These are phyloP conservation scores for Lentinula detonsa DNA, from an alignment of 768 basidiomycete species.

Conservation along the genomic window DNA sequence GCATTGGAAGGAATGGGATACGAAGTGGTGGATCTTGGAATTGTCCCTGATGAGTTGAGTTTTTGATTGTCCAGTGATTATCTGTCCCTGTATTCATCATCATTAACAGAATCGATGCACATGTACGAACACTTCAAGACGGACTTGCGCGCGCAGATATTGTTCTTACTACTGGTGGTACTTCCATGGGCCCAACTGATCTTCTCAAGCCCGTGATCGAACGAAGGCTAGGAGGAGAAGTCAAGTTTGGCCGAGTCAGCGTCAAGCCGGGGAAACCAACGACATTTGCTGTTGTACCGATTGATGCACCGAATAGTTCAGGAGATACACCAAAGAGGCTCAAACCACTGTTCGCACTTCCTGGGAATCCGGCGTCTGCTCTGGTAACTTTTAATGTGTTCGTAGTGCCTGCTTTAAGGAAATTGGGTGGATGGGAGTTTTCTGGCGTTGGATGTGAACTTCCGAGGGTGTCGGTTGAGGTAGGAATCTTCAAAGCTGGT, in stretches of 20 bases:
- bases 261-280: conserved; percentile 88
- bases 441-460: conserved; percentile 43
- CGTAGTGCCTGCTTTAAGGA: conserved; percentile 74
- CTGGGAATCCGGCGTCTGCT: conserved; percentile 86
- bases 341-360: conserved; percentile 78
- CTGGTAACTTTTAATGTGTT: conserved; percentile 83
- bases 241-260: conserved; percentile 83
- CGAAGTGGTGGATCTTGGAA: conserved; percentile 73
- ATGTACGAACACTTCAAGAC: conserved; percentile 47
- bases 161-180: conserved; percentile 82
- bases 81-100: neutral
- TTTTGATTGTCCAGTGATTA: neutral
- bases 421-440: conserved; percentile 56
- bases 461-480: conserved; percentile 60
- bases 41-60: conserved; percentile 67
- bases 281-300: conserved; percentile 77
- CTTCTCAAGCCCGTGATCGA: conserved; percentile 87
- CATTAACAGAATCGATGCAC: conserved; percentile 43
- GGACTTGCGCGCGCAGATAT: conserved; percentile 67
- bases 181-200: conserved; percentile 88
- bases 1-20: conserved; percentile 71
- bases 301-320: conserved; percentile 1
- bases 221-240: conserved; percentile 62
- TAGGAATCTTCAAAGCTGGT: conserved; percentile 19
- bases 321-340: conserved; percentile 13